These are phyloP conservation scores for Fomitopsis betulina DNA, from an alignment of 1,284 basidiomycete genomes.

Conservation along the genomic window DNA sequence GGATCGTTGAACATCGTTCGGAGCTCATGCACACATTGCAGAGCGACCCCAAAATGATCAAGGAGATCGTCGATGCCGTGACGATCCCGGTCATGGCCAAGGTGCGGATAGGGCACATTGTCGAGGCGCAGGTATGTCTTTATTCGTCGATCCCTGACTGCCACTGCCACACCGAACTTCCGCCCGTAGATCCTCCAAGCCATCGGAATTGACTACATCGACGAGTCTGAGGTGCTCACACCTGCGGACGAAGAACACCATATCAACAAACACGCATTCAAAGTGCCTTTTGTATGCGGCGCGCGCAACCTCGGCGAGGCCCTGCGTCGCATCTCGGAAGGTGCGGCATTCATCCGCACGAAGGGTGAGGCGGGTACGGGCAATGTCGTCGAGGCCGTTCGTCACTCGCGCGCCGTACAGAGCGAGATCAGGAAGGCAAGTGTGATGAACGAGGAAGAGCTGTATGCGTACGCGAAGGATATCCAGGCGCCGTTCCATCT, in stretches of 20 bases:
- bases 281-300: conserved; percentile 85
- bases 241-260: conserved; percentile 86
- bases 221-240: conserved; percentile 95
- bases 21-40: conserved; percentile 25
- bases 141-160: conserved; percentile 2
- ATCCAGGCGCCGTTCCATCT: conserved; percentile 96
- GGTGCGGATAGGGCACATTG: conserved; percentile 95
- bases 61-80: conserved; percentile 88
- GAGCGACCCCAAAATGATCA: conserved; percentile 97
- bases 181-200: conserved; percentile 84
- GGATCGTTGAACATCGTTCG: neutral
- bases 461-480: conserved; percentile 93
- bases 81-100: conserved; percentile 94
- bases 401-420: conserved; percentile 84
- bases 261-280: conserved; percentile 90
- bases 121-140: conserved; percentile 78
- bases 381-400: conserved; percentile 96
- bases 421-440: conserved; percentile 85
- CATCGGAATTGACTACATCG: conserved; percentile 97
- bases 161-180: conserved; percentile 5
- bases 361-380: conserved; percentile 98
- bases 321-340: conserved; percentile 93
- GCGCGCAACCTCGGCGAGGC: conserved; percentile 87
- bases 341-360: conserved; percentile 95
- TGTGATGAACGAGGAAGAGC: conserved; percentile 91